These are phyloP conservation scores for Carpinus viminea DNA, from an alignment of 306 rosid genomes.

Conservation along the genomic window DNA sequence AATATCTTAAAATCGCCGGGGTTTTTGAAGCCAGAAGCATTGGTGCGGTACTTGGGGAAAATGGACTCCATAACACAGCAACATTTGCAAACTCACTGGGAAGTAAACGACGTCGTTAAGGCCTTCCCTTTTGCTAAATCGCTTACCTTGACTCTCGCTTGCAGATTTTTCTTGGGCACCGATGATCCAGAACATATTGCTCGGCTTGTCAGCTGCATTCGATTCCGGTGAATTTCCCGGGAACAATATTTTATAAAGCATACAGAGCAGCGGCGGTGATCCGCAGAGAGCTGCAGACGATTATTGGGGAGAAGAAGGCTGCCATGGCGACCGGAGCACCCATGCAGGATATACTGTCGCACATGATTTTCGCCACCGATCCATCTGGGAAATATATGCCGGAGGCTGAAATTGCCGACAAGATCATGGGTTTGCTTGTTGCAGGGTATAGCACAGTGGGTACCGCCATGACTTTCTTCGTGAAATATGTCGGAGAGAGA, in stretches of 20 bases:
- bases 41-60: constrained; percentile 49
- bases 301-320: constrained; percentile 55
- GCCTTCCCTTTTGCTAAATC: constrained; percentile 49
- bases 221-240: constrained; percentile 47
- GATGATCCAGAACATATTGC: constrained; percentile 38
- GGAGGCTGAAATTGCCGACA: constrained; percentile 53
- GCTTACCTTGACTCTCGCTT: constrained; percentile 44
- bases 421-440: constrained; percentile 65
- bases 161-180: constrained; percentile 48
- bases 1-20: constrained; percentile 35
- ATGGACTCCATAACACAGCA: constrained; percentile 50
- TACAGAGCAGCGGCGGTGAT: constrained; percentile 45
- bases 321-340: constrained; percentile 45
- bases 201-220: constrained; percentile 41
- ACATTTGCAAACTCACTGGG: constrained; percentile 53
- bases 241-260: constrained; percentile 47
- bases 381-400: constrained; percentile 57
- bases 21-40: constrained; percentile 61
- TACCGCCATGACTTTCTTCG: constrained; percentile 61
- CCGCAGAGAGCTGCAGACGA: constrained; percentile 40
- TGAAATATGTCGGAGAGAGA: constrained; percentile 57
- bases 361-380: constrained; percentile 51
- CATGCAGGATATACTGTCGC: constrained; percentile 52
- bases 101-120: constrained; percentile 38
- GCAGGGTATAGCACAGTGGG: constrained; percentile 53